These are phyloP conservation scores for Cordyceps cateniannulata DNA, from an alignment of 2,329 filamentous ascomycete genomes.

Conservation along the genomic window DNA sequence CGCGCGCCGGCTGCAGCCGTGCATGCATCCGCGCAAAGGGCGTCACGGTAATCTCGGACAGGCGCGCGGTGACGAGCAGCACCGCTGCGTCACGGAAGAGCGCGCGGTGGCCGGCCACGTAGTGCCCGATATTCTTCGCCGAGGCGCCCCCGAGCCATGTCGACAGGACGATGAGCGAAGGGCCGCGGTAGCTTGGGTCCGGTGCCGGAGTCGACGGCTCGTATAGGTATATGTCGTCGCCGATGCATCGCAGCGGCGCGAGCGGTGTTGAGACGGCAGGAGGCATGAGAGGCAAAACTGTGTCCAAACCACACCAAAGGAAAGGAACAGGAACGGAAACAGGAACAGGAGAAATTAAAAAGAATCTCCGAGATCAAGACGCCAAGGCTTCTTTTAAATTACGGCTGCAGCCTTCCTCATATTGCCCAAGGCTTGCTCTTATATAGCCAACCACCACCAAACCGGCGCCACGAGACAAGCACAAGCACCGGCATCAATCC, in stretches of 20 bases:
- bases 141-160: slow-evolving; percentile 13
- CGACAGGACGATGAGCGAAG: slow-evolving; percentile 7
- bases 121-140: not conserved
- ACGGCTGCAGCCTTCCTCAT: not conserved
- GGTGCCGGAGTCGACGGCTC: not conserved
- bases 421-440: not conserved
- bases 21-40: slow-evolving; percentile 10
- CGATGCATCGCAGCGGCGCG: slow-evolving; percentile 4
- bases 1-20: slow-evolving; percentile 8
- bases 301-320: not conserved
- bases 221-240: slow-evolving; percentile 10
- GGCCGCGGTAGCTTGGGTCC: not conserved
- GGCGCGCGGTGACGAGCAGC: slow-evolving; percentile 9
- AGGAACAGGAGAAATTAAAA: not conserved
- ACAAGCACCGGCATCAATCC: not conserved
- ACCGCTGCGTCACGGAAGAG: slow-evolving; percentile 3
- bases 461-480: not conserved
- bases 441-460: too few species aligned
- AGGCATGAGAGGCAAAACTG: not conserved
- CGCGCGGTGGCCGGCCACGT: slow-evolving; percentile 2
- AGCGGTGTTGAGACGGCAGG: not conserved
- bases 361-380: not conserved
- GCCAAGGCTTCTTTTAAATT: not conserved
- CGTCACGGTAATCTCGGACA: slow-evolving; percentile 11
- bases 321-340: not conserved